phyloP scores from a whole-genome alignment of 2,329 filamentous ascomycete species.

The Colletotrichum incanum region DNA sequence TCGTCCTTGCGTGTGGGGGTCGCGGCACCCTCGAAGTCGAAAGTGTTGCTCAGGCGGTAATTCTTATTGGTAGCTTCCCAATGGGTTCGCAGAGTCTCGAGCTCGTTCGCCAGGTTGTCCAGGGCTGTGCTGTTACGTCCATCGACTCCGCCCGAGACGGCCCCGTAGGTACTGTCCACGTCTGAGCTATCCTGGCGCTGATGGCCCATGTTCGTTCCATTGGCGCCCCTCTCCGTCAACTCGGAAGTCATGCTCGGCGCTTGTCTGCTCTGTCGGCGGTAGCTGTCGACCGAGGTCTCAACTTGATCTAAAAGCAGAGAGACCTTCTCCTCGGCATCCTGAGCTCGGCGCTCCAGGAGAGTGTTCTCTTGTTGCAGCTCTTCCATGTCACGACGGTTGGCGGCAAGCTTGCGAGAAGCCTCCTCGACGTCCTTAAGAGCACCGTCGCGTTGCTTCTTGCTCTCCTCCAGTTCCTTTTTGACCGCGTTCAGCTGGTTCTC shows the following conservation, averaged over 20 bases:
- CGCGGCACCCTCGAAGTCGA: slow-evolving; percentile 79
- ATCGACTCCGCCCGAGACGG: slow-evolving; percentile 60
- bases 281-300: slow-evolving; percentile 93
- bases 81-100: slow-evolving; percentile 90
- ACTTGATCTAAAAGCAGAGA: slow-evolving; percentile 95
- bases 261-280: slow-evolving; percentile 83
- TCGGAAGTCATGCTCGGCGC: slow-evolving; percentile 68
- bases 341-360: slow-evolving; percentile 85
- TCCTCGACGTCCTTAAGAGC: slow-evolving; percentile 71
- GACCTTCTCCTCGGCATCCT: slow-evolving; percentile 94
- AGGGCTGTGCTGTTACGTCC: slow-evolving; percentile 78
- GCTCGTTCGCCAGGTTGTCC: slow-evolving; percentile 91
- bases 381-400: slow-evolving; percentile 79
- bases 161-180: slow-evolving; percentile 74
- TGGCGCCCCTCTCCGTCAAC: slow-evolving; percentile 50
- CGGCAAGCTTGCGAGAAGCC: slow-evolving; percentile 70
- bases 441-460: slow-evolving; percentile 78
- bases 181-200: slow-evolving; percentile 71
- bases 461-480: slow-evolving; percentile 77
- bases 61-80: slow-evolving; percentile 98
- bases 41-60: slow-evolving; percentile 90
- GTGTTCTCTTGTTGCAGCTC: slow-evolving; percentile 87
- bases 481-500: slow-evolving; percentile 80
- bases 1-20: slow-evolving; percentile 59
- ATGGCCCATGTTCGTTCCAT: slow-evolving; percentile 59